Percentiles rank a stretch among this genome's conserved stretches.
Evolutionary conservation across 2,329 filamentous ascomycete species (phyloP).

Genomic region (Pseudocercospora fuligena): DNA sequence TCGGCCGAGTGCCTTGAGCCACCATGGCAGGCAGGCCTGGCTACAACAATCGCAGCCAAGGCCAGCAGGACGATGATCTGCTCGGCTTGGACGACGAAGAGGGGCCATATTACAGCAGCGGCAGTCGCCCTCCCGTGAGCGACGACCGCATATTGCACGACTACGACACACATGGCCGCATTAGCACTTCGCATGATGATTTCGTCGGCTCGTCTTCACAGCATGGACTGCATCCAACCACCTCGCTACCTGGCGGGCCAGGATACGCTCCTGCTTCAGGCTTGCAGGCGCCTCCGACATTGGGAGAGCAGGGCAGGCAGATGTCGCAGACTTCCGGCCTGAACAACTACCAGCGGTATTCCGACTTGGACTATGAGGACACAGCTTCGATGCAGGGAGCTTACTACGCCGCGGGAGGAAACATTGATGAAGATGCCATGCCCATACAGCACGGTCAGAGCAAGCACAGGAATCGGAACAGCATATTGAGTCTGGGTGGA

Average conservation of each 20-base stretch:
- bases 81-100: slow-evolving; percentile 70
- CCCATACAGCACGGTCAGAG: slow-evolving; percentile 56
- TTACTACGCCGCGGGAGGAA: slow-evolving; percentile 75
- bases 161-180: slow-evolving; percentile 72
- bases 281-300: slow-evolving; percentile 43
- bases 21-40: slow-evolving; percentile 58
- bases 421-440: slow-evolving; percentile 61
- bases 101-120: slow-evolving; percentile 72
- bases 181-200: slow-evolving; percentile 91
- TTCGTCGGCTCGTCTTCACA: slow-evolving; percentile 69
- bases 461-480: slow-evolving; percentile 71
- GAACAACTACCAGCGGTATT: slow-evolving; percentile 89
- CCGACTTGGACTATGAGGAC: slow-evolving; percentile 78
- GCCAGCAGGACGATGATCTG: slow-evolving; percentile 52
- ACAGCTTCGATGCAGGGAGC: slow-evolving; percentile 52
- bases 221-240: slow-evolving; percentile 47
- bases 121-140: slow-evolving; percentile 76
- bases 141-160: slow-evolving; percentile 80
- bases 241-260: slow-evolving; percentile 52
- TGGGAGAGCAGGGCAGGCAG: slow-evolving; percentile 46
- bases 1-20: slow-evolving; percentile 23
- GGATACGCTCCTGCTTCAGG: slow-evolving; percentile 43
- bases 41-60: slow-evolving; percentile 52
- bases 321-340: slow-evolving; percentile 81
- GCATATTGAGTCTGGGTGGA: slow-evolving; percentile 83